Evolutionary conservation across 192 early-diverging fungal species (phyloP), one percentile per base, ranked within the genome.

Genomic region (Coemansia sp.): DNA sequence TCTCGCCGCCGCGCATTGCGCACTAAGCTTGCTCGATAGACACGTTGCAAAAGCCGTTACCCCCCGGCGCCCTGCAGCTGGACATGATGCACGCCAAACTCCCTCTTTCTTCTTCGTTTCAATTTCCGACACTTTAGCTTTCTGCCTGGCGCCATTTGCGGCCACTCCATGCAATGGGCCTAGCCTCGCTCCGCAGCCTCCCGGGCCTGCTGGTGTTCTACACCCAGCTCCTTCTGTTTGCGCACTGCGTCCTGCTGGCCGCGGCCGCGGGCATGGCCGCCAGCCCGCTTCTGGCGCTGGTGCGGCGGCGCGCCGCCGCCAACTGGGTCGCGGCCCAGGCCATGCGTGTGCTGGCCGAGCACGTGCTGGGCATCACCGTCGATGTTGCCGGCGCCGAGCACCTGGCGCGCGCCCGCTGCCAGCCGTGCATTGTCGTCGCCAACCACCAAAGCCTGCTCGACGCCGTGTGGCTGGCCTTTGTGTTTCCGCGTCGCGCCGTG

Each of bases 381-480:
- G 79, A 72, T 27, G 67, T 90, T 10, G 80, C 83, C 25, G 81
- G 82, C 15, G 72, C 80, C 49, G 81, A 85, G 40, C 68, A 86
- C 48, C 49, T 88, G 36, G 31, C 31, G 31, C 58, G 49, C 34
- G 60, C 79, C n/a, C 66, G 55, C n/a, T 63, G 30, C 5, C 36
- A 26, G 12, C 87, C 90, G 5, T 83, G 82, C 36, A 75, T 93
- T 14, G 75, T 83, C 26, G 79, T 93, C n/a, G 84, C 83, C 47
- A 95, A 95, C 67, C 93, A 95, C 64, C 93, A 95, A 58, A 84
- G 82, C 44, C 79, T 83, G 27, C 62, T 93, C 56, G 93, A 95
- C 68, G 62, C 88, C 22, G 51, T 91, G 27, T 71, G 84, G 53
- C 55, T 90, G 44, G 80, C 84, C 15, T 69, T 65, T 55, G 78